Percentiles rank a stretch among this genome's conserved stretches.
Evolutionary conservation across 148 eudicot species (phyloP).

Genomic region (Vaccinium darrowii): DNA sequence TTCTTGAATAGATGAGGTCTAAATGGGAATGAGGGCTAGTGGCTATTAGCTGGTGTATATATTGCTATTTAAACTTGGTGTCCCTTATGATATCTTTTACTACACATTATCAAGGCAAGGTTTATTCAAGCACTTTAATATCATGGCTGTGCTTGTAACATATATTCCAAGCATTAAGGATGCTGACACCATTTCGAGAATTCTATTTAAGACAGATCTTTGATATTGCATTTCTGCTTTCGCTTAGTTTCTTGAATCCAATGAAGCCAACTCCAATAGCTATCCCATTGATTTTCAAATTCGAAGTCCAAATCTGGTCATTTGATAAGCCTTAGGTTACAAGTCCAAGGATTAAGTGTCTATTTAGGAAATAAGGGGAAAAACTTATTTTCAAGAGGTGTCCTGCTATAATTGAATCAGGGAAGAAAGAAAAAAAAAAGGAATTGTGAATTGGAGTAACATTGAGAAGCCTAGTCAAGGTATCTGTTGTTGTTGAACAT

Average conservation of each 20-base stretch:
- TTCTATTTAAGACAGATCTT: not conserved
- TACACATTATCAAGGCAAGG: not conserved
- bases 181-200: not conserved
- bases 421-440: not conserved
- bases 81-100: not conserved
- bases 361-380: not conserved
- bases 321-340: not conserved
- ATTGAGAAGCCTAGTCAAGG: not conserved
- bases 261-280: not conserved
- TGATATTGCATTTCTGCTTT: not conserved
- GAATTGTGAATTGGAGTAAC: not conserved
- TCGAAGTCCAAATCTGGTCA: not conserved
- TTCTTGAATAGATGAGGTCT: not conserved
- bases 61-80: not conserved
- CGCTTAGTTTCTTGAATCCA: not conserved
- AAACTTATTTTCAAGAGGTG: not conserved
- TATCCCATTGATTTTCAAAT: not conserved
- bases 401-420: constrained; percentile 5
- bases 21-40: not conserved
- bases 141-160: not conserved
- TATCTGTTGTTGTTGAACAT: not conserved
- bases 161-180: not conserved
- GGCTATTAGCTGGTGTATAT: not conserved
- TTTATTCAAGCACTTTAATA: not conserved
- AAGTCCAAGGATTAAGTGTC: not conserved